Base-by-base conservation (phyloP, 108 stramenopile genomes). In the Aurantiochytrium sp. region DNA sequence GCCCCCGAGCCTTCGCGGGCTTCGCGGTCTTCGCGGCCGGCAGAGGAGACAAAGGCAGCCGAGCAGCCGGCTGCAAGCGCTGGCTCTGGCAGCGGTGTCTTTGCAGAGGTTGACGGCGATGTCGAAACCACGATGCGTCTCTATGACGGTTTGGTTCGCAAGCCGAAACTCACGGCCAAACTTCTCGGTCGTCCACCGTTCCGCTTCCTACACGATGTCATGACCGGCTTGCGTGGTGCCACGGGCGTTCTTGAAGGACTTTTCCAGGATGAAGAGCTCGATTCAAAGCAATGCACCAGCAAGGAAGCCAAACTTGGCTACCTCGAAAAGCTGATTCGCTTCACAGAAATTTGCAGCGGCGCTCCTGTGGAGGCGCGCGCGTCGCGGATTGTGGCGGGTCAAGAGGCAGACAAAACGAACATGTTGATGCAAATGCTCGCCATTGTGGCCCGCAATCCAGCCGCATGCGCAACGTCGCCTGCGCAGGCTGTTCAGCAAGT, bases 101-200 rank as follows among this genome's bases (percentile, higher is more conserved):
- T 83, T 6, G 51, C 44, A 12, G 91, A 72, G 18, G 83, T 93
- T 10, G 92, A 92, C 28, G 88, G 14, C 3, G 69, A 92, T 16
- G 92, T 94, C 21, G 93, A 92, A 18, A 83, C 76, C 6, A 83
- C 76, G 6, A 83, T 83, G n/a, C 45, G 23, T 6, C 51, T 83
- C 25, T 83, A 2, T 53, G 76, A 53, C 12, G 76, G 60, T 4
- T 72, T 95, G 59, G 60, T 95, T 58, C 35, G 90, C 58, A 95
- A 95, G 91, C 96, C 96, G 19, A 96, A 95, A 87, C 91, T 95
- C 47, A 71, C 94, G 8, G 96, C 95, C 45, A 95, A 96, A 88
- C 94, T 96, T 5, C 90, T 96, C n/a, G 69, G 89, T 51, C 95
- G 95, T 87, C 96, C 96, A 5, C 96, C 96, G 19, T 96, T 96